Evolutionary conservation across 129 eudicot genomes (phyloP).

Genomic region (Saposhnikovia divaricata): DNA sequence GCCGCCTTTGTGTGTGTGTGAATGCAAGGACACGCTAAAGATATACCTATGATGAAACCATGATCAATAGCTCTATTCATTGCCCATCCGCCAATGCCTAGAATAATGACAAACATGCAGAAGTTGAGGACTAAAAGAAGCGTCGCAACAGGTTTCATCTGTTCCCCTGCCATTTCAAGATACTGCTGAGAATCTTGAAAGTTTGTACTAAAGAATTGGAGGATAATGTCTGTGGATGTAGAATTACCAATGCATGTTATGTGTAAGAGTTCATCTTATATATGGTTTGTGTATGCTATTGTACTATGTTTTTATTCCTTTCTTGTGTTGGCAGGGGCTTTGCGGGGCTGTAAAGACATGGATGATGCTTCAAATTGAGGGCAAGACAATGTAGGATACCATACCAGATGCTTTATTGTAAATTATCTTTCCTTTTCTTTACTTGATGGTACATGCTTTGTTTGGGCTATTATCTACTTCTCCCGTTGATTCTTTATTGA

Average conservation of each 20-base stretch:
- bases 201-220: neutral
- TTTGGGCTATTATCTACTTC: neutral
- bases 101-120: constrained; percentile 68
- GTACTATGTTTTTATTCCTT: constrained; percentile 34
- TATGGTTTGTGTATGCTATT: neutral
- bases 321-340: constrained; percentile 31
- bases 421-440: neutral
- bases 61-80: constrained; percentile 68
- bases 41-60: constrained; percentile 76
- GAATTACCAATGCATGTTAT: constrained; percentile 8
- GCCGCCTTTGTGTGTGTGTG: neutral
- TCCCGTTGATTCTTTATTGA: neutral
- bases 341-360: constrained; percentile 39
- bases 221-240: neutral
- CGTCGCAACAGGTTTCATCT: constrained; percentile 39
- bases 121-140: constrained; percentile 72
- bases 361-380: constrained; percentile 37
- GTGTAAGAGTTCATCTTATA: constrained; percentile 23
- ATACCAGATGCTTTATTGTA: constrained; percentile 14
- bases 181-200: neutral
- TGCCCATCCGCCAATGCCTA: constrained; percentile 92
- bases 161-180: constrained; percentile 45
- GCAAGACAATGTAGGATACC: constrained; percentile 21
- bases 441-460: constrained; percentile 20
- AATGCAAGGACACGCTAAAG: neutral